phyloP scores from a whole-genome alignment of 768 basidiomycete genomes.

The Pleurotus pulmonarius region DNA sequence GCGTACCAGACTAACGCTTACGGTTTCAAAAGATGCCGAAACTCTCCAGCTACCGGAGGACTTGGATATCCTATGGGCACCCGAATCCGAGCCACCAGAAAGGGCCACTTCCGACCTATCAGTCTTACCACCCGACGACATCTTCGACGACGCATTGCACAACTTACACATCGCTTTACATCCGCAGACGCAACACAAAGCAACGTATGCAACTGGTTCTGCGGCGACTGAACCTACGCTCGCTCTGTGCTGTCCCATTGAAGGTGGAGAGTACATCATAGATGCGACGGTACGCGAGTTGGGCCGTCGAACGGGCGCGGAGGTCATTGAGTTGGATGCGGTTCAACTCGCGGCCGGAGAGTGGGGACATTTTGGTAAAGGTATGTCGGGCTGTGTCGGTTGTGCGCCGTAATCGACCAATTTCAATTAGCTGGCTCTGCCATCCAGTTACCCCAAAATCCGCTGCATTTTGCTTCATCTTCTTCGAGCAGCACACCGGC shows the following conservation, averaged over 20 bases:
- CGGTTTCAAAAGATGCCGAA: conserved; percentile 34
- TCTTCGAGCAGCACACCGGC: conserved; percentile 16
- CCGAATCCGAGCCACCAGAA: conserved; percentile 34
- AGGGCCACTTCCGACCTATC: conserved; percentile 23
- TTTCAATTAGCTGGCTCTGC: conserved; percentile 57
- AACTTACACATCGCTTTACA: conserved; percentile 76
- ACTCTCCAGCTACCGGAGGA: conserved; percentile 49
- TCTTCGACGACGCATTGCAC: conserved; percentile 72
- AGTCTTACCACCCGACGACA: conserved; percentile 65
- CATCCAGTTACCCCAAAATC: conserved; percentile 68
- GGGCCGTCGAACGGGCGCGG: conserved; percentile 68
- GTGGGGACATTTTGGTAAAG: conserved; percentile 81
- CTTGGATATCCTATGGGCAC: conserved; percentile 64
- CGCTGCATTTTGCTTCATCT: conserved; percentile 59
- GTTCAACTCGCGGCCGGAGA: conserved; percentile 86
- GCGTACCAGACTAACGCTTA: conserved; percentile 26
- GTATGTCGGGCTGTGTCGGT: conserved; percentile 26
- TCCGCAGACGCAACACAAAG: conserved; percentile 76
- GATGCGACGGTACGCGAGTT: conserved; percentile 77
- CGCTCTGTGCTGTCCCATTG: conserved; percentile 83
- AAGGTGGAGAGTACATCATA: conserved; percentile 79
- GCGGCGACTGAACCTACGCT: conserved; percentile 69
- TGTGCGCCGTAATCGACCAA: neutral
- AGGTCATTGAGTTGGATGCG: conserved; percentile 81
- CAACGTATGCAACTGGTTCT: conserved; percentile 53